Percentiles rank a stretch among this genome's conserved stretches.
These are phyloP conservation scores for Verticillium klebahnii DNA, from an alignment of 2,329 filamentous ascomycete genomes.

Conservation along the genomic window DNA sequence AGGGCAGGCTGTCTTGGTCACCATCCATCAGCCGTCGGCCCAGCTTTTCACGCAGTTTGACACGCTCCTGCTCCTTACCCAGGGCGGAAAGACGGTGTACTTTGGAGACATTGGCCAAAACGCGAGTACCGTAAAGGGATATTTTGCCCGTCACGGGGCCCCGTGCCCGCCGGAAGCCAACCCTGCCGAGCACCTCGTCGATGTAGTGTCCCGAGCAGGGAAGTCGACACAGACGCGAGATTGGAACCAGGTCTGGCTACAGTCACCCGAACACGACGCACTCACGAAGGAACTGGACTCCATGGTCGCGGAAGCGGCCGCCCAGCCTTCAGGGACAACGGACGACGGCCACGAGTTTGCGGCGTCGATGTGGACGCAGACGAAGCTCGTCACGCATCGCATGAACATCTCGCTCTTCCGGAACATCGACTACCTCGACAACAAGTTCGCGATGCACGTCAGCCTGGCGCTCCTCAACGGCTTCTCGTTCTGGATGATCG, in stretches of 20 bases:
- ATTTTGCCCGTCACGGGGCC: conserved; percentile 57
- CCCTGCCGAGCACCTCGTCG: conserved; percentile 67
- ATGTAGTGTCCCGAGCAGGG: conserved; percentile 23
- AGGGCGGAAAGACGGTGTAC: conserved; percentile 68
- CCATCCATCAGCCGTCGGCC: conserved; percentile 48
- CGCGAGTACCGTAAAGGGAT: conserved; percentile 63
- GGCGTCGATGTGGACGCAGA: conserved; percentile 32
- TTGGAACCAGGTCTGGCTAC: conserved; percentile 53
- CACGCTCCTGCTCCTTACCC: conserved; percentile 47
- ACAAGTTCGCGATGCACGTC: conserved; percentile 32
- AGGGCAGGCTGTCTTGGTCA: conserved; percentile 54
- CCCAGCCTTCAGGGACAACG: background rate
- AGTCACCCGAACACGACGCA: conserved; percentile 50
- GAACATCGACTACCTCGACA: conserved; percentile 24
- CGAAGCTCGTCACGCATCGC: conserved; percentile 26
- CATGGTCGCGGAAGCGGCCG: conserved; percentile 43
- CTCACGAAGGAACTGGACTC: conserved; percentile 54
- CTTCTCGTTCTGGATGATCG: conserved; percentile 45
- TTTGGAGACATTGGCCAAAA: conserved; percentile 81
- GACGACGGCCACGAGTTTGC: conserved; percentile 22
- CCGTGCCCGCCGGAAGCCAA: conserved; percentile 51
- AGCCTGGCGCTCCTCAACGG: conserved; percentile 40
- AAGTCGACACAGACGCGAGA: conserved; percentile 22
- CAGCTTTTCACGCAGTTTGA: conserved; percentile 55
- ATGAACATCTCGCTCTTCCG: conserved; percentile 26